phyloP scores from a whole-genome alignment of 768 basidiomycete genomes.

The Epithele typhae region DNA sequence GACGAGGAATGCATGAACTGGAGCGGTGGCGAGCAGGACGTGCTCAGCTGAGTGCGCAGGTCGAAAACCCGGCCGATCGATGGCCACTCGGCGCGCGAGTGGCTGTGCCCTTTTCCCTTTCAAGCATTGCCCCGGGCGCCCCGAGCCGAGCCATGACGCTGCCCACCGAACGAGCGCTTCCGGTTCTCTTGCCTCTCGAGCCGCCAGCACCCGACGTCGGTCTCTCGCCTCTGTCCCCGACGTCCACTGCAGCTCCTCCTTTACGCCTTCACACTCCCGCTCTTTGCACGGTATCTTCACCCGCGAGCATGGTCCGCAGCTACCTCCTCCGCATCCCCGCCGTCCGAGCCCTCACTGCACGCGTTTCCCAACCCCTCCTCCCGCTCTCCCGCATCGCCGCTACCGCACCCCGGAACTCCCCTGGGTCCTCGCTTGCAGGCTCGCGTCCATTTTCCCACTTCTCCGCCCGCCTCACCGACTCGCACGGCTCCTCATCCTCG shows the following conservation, averaged over 20 bases:
- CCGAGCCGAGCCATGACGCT: background rate
- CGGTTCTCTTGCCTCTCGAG: background rate
- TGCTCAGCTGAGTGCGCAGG: background rate
- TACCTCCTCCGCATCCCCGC: slow-evolving; percentile 43
- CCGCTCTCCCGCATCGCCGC: slow-evolving; percentile 41
- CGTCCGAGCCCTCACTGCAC: slow-evolving; percentile 41
- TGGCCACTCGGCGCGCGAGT: slow-evolving; percentile 4
- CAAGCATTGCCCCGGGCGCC: background rate
- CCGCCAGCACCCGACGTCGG: background rate
- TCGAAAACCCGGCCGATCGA: slow-evolving; percentile 14
- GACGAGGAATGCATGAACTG: slow-evolving; percentile 24
- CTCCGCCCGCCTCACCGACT: slow-evolving; percentile 41
- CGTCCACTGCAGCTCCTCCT: background rate
- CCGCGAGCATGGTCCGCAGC: slow-evolving; percentile 20
- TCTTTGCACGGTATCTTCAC: background rate
- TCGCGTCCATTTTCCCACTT: slow-evolving; percentile 46
- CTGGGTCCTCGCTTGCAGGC: slow-evolving; percentile 26
- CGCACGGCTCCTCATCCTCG: slow-evolving; percentile 27
- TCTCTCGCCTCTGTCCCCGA: background rate
- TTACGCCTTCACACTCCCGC: background rate
- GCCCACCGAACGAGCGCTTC: background rate
- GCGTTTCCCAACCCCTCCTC: slow-evolving; percentile 40
- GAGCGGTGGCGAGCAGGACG: slow-evolving; percentile 2
- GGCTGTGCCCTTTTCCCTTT: too few relatives aligned
- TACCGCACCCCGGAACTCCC: slow-evolving; percentile 24